These are phyloP conservation scores for Leishmania mexicana DNA, from an alignment of 208 protist genomes.

Conservation along the genomic window DNA sequence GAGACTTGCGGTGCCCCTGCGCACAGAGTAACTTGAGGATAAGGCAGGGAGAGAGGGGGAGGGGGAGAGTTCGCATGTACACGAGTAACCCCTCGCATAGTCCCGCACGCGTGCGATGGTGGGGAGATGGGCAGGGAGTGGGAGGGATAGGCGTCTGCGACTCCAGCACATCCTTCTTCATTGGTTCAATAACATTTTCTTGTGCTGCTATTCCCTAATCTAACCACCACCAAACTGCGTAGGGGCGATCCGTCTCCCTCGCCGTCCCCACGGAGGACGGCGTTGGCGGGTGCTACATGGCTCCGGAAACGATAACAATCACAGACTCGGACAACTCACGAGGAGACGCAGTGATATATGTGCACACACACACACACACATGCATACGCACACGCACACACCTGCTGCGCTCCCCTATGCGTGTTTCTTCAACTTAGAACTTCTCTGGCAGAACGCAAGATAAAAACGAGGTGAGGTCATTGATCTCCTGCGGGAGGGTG, in stretches of 20 bases:
- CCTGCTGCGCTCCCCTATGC: neutral
- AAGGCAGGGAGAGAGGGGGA: neutral
- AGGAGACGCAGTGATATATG: neutral
- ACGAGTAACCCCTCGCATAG: neutral
- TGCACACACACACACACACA: constrained; percentile 8
- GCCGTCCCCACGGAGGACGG: neutral
- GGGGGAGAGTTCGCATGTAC: neutral
- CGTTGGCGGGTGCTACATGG: neutral
- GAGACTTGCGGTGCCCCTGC: neutral
- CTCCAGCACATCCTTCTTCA: neutral
- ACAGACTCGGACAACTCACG: neutral
- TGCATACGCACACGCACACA: neutral
- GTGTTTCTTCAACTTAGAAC: constrained; percentile 2
- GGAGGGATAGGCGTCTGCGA: neutral
- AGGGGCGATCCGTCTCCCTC: neutral
- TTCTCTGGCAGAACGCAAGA: constrained; percentile 50
- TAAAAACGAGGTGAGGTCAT: constrained; percentile 69
- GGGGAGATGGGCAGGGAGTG: neutral
- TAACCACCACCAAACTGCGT: neutral
- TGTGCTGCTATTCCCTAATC: neutral
- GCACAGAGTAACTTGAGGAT: neutral
- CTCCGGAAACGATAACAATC: neutral
- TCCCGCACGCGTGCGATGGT: neutral
- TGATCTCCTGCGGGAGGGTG: constrained; percentile 65
- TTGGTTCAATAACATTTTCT: neutral